Evolutionary conservation across 139 green algal genomes (phyloP).

Genomic region (Volvox reticuliferus): DNA sequence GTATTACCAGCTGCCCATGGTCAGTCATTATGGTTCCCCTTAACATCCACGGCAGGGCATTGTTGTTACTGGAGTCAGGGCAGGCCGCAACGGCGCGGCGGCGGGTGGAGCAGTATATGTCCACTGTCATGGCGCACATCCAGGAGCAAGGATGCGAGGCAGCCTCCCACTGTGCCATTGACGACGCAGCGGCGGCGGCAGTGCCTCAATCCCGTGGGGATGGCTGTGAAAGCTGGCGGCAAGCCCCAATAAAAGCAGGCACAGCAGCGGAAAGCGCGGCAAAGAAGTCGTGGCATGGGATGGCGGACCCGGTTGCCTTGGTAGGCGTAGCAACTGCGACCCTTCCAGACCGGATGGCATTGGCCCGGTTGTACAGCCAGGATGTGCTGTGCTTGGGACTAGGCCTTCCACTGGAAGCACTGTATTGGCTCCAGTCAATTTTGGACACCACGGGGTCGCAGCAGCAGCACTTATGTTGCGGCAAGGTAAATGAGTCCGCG

Average conservation of each 20-base stretch:
- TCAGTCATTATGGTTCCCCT: too few relatives aligned
- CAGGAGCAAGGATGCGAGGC: too few relatives aligned
- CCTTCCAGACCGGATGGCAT: background rate
- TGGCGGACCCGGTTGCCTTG: background rate
- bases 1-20: too few relatives aligned
- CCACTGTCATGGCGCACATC: background rate
- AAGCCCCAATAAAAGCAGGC: background rate
- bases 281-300: too few relatives aligned
- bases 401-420: background rate
- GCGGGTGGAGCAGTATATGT: slow-evolving; percentile 25
- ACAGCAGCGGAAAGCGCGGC: too few relatives aligned
- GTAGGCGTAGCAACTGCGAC: background rate
- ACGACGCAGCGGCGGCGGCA: too few relatives aligned
- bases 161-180: too few relatives aligned
- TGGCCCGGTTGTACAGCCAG: slow-evolving; percentile 26
- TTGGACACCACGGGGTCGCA: background rate
- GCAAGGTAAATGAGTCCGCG: background rate
- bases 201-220: too few relatives aligned
- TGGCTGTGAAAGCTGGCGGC: background rate
- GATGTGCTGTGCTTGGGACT: slow-evolving; percentile 25
- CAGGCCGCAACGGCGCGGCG: background rate
- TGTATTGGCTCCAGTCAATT: slow-evolving; percentile 2
- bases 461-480: background rate
- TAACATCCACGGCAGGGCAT: slow-evolving; percentile 1
- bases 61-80: slow-evolving; percentile 14